Conservation (phyloP, 352 stramenopile species). For the Pythium dissimile region DNA sequence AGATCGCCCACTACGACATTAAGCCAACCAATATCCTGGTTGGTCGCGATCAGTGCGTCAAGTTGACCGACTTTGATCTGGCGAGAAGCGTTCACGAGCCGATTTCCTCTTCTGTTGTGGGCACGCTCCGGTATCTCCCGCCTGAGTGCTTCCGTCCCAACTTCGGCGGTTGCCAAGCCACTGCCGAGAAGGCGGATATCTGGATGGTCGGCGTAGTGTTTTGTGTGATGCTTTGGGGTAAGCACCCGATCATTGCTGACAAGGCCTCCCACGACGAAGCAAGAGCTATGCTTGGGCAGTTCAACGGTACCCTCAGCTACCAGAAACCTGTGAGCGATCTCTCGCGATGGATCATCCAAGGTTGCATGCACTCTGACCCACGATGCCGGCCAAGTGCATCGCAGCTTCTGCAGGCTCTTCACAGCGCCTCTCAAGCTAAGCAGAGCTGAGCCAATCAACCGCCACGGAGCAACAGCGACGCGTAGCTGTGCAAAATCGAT, state of each 20-base stretch:
- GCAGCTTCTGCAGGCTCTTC: constrained; percentile 58
- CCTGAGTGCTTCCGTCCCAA: constrained; percentile 69
- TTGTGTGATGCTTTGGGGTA: constrained; percentile 72
- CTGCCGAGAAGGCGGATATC: constrained; percentile 76
- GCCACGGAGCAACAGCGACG: neutral
- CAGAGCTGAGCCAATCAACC: neutral
- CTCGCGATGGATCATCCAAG: constrained; percentile 64
- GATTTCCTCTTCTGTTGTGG: constrained; percentile 60
- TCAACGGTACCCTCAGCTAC: constrained; percentile 37
- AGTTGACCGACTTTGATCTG: constrained; percentile 91
- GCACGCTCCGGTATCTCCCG: constrained; percentile 70
- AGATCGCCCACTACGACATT: constrained; percentile 89
- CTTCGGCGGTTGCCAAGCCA: constrained; percentile 52
- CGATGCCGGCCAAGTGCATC: constrained; percentile 53
- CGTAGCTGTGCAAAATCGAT: constrained; percentile 36
- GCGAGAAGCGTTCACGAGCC: constrained; percentile 56
- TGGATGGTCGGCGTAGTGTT: constrained; percentile 83
- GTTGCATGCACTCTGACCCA: constrained; percentile 63
- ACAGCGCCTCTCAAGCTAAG: constrained; percentile 25
- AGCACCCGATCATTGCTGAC: constrained; percentile 65
- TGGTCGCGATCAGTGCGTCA: constrained; percentile 79
- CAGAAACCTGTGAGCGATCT: constrained; percentile 42
- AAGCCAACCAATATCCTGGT: constrained; percentile 98
- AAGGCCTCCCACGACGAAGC: constrained; percentile 56
- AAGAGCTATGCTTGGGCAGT: constrained; percentile 21